Evolutionary conservation across 225 moss, liverwort and hornwort species (phyloP).

Genomic region (Climacium dendroides): DNA sequence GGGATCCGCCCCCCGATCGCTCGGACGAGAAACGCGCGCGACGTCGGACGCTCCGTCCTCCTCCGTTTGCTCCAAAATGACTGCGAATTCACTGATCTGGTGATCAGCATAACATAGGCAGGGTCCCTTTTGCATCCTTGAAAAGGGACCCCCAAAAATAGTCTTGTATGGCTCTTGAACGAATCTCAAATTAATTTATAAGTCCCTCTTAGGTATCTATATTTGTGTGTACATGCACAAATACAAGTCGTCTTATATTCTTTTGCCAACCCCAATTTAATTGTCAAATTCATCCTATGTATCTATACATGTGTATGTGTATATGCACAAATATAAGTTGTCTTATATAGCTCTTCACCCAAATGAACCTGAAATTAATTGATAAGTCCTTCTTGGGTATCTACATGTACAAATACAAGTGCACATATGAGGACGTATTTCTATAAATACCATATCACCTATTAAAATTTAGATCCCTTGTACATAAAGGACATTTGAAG

Average conservation of each 20-base stretch:
- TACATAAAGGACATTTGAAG: background rate
- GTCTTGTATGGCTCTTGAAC: background rate
- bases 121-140: background rate
- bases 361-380: no score
- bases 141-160: background rate
- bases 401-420: background rate
- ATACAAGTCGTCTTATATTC: no score
- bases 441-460: background rate
- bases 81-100: background rate
- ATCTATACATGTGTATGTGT: no score
- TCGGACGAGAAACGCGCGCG: background rate
- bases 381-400: no score
- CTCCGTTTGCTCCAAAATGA: background rate
- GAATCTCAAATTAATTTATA: background rate
- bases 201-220: background rate
- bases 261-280: no score
- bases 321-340: no score
- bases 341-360: no score
- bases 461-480: background rate
- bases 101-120: background rate
- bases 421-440: background rate
- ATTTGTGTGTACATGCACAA: background rate
- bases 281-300: no score
- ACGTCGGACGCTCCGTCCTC: background rate
- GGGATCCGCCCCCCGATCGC: background rate